These are phyloP conservation scores for Cyclospora cayetanensis DNA, from an alignment of 169 alveolate genomes.

Conservation along the genomic window DNA sequence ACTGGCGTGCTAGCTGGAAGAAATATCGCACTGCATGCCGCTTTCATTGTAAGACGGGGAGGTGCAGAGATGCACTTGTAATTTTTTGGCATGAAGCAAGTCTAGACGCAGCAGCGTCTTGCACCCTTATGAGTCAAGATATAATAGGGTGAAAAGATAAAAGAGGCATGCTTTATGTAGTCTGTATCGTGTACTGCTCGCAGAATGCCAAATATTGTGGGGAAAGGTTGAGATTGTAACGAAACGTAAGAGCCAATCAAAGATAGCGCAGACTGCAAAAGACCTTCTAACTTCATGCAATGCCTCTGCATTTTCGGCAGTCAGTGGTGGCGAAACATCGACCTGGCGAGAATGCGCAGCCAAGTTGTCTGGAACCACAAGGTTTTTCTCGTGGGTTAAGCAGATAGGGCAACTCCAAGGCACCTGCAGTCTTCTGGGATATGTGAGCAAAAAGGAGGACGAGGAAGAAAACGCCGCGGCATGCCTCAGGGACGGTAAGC, in stretches of 20 bases:
- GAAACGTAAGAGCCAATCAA: neutral
- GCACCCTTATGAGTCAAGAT: too few relatives aligned
- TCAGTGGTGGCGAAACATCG: neutral
- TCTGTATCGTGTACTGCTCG: too few relatives aligned
- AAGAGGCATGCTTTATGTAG: neutral
- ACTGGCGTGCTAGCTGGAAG: too few relatives aligned
- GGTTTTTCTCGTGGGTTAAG: constrained; percentile 51
- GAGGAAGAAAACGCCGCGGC: neutral
- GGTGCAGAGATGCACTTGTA: too few relatives aligned
- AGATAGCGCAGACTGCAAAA: neutral
- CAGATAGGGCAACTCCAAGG: neutral
- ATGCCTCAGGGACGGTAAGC: constrained; percentile 54
- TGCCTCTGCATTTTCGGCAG: neutral
- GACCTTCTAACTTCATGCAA: neutral
- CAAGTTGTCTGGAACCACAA: neutral
- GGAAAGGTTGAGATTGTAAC: constrained; percentile 8
- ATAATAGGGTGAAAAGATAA: too few relatives aligned
- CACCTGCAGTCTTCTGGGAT: neutral
- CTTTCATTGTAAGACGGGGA: too few relatives aligned
- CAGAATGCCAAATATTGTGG: constrained; percentile 59
- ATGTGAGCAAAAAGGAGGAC: neutral
- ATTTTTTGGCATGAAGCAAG: too few relatives aligned
- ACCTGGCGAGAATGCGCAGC: constrained; percentile 63
- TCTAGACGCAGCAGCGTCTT: too few relatives aligned
- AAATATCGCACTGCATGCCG: too few relatives aligned